These are phyloP conservation scores for Takashimella tepidaria DNA, from an alignment of 1,284 basidiomycete genomes.

Conservation along the genomic window DNA sequence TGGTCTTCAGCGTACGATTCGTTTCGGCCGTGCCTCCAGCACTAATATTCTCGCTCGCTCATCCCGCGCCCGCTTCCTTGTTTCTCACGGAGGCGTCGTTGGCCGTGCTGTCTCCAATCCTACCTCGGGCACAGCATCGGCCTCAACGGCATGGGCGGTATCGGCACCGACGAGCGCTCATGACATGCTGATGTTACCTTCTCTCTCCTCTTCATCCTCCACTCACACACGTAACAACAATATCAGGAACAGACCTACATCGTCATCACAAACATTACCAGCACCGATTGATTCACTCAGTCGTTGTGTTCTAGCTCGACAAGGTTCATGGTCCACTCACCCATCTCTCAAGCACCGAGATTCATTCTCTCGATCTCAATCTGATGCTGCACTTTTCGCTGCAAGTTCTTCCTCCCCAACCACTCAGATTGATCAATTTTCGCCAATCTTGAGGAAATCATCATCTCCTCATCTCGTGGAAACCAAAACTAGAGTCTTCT, in stretches of 20 bases:
- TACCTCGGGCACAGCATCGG: too few relatives aligned
- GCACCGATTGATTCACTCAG: too few relatives aligned
- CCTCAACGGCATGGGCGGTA: too few relatives aligned
- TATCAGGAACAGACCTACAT: too few relatives aligned
- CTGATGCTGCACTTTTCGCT: background rate
- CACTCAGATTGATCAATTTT: background rate
- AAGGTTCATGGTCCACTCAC: constrained; percentile 18
- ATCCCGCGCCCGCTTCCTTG: constrained; percentile 16
- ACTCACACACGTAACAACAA: too few relatives aligned
- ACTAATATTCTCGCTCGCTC: constrained; percentile 19
- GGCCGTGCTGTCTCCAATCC: background rate
- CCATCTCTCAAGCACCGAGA: constrained; percentile 17
- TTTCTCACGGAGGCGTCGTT: background rate
- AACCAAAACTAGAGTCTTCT: too few relatives aligned
- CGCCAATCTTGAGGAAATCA: background rate
- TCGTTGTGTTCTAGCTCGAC: constrained; percentile 6
- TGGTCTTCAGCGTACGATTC: background rate
- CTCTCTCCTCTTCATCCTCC: background rate
- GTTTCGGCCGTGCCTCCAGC: constrained; percentile 17
- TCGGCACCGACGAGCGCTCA: background rate
- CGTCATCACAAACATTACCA: too few relatives aligned
- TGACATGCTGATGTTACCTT: background rate
- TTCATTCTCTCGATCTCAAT: constrained; percentile 18
- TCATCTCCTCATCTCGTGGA: too few relatives aligned
- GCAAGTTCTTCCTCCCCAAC: background rate